These are phyloP conservation scores for Zygoascus hellenicus DNA, from an alignment of 1,139 yeast genomes.

Conservation along the genomic window DNA sequence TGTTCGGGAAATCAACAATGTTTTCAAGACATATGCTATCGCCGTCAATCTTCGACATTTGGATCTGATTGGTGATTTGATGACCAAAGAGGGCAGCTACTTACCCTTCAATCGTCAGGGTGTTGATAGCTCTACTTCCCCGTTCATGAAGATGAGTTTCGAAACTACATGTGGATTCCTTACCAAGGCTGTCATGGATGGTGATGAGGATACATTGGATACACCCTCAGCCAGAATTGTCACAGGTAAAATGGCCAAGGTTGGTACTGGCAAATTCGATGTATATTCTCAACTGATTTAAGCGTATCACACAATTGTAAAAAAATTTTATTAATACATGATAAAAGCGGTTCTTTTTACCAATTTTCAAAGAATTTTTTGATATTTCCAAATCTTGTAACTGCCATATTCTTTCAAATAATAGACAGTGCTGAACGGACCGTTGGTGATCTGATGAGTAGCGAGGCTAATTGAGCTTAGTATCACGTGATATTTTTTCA, in stretches of 20 bases:
- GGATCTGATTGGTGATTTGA: conserved; percentile 96
- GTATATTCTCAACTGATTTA: conserved; percentile 33
- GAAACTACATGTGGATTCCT: conserved; percentile 98
- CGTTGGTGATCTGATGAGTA: too few species aligned
- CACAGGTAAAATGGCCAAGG: conserved; percentile 81
- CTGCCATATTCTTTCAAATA: too few species aligned
- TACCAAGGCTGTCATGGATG: conserved; percentile 92
- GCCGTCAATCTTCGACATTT: conserved; percentile 89
- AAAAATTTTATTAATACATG: too few species aligned
- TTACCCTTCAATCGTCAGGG: conserved; percentile 98
- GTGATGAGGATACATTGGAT: conserved; percentile 81
- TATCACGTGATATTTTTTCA: too few species aligned
- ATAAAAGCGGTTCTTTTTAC: too few species aligned
- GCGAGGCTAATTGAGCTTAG: too few species aligned
- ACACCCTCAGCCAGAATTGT: conserved; percentile 96
- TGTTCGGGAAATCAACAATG: conserved; percentile 92
- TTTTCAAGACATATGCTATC: conserved; percentile 94
- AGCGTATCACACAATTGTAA: too few species aligned
- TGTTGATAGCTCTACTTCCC: conserved; percentile 89
- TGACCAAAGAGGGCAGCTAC: conserved; percentile 98
- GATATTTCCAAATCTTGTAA: too few species aligned
- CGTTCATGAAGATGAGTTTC: conserved; percentile 98
- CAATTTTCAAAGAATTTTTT: too few species aligned
- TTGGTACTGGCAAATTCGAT: conserved; percentile 97
- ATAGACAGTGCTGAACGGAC: too few species aligned